Evolutionary conservation across 1,139 yeast species (phyloP).

Genomic region (Debaryomyces fabryi): DNA sequence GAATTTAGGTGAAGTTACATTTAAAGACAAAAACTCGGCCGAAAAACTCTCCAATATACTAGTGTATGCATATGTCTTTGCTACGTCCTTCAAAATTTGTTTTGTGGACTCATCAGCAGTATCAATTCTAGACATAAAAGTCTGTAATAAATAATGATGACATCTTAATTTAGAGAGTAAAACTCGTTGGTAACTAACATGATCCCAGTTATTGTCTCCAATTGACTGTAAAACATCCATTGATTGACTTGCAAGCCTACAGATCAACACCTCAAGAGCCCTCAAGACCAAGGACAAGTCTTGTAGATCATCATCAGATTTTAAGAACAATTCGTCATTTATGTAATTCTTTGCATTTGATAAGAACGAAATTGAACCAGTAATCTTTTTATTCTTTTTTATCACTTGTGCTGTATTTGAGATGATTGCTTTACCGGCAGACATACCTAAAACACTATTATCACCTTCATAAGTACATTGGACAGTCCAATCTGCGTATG

Average conservation of each 20-base stretch:
- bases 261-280: slow-evolving; percentile 48
- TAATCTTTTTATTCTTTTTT: slow-evolving; percentile 35
- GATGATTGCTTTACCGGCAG: slow-evolving; percentile 49
- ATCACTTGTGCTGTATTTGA: slow-evolving; percentile 37
- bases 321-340: slow-evolving; percentile 34
- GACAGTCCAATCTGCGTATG: slow-evolving; percentile 52
- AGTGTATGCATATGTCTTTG: slow-evolving; percentile 62
- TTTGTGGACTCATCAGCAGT: slow-evolving; percentile 22
- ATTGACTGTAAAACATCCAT: slow-evolving; percentile 40
- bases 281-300: slow-evolving; percentile 28
- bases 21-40: slow-evolving; percentile 72
- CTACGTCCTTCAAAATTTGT: slow-evolving; percentile 34
- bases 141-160: slow-evolving; percentile 54
- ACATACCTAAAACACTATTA: slow-evolving; percentile 50
- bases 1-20: slow-evolving; percentile 47
- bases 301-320: slow-evolving; percentile 37
- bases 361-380: slow-evolving; percentile 44
- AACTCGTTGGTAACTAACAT: slow-evolving; percentile 57
- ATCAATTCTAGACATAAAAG: slow-evolving; percentile 40
- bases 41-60: slow-evolving; percentile 73
- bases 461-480: slow-evolving; percentile 61
- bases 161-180: slow-evolving; percentile 62
- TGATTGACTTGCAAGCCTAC: slow-evolving; percentile 51
- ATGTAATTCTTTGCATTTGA: slow-evolving; percentile 34
- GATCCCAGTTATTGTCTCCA: slow-evolving; percentile 53